Percentiles rank a stretch among this genome's conserved stretches.
These are phyloP conservation scores for Acacia concinna DNA, from an alignment of 331 rosid species.

Conservation along the genomic window DNA sequence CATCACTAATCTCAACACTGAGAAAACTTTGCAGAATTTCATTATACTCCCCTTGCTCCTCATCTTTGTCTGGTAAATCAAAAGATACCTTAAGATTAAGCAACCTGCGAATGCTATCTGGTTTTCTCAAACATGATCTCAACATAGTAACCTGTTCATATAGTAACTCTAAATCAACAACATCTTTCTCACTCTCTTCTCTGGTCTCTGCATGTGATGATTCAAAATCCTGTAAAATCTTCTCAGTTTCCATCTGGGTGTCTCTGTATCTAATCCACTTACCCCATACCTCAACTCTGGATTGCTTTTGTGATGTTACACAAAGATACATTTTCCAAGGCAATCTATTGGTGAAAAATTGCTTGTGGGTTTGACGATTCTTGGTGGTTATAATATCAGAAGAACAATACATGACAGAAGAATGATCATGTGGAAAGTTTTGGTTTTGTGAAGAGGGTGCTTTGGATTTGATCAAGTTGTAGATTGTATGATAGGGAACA, in stretches of 20 bases:
- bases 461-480: constrained; percentile 48
- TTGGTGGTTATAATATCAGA: background rate
- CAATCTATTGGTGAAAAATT: background rate
- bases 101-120: constrained; percentile 37
- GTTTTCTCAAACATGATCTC: constrained; percentile 57
- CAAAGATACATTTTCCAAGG: constrained; percentile 1
- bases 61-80: constrained; percentile 17
- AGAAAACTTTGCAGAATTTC: constrained; percentile 1
- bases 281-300: background rate
- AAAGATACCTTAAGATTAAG: constrained; percentile 44
- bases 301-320: background rate
- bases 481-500: constrained; percentile 61
- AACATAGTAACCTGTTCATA: constrained; percentile 8
- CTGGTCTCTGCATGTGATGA: background rate
- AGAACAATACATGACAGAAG: background rate
- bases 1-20: background rate
- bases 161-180: background rate
- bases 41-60: background rate
- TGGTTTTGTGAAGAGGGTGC: constrained; percentile 1
- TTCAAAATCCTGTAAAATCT: background rate
- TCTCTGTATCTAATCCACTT: background rate
- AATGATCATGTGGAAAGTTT: background rate
- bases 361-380: constrained; percentile 19
- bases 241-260: background rate
- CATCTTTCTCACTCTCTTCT: background rate